phyloP scores from a whole-genome alignment of 306 rosid genomes.

The Prunus kanzakura region DNA sequence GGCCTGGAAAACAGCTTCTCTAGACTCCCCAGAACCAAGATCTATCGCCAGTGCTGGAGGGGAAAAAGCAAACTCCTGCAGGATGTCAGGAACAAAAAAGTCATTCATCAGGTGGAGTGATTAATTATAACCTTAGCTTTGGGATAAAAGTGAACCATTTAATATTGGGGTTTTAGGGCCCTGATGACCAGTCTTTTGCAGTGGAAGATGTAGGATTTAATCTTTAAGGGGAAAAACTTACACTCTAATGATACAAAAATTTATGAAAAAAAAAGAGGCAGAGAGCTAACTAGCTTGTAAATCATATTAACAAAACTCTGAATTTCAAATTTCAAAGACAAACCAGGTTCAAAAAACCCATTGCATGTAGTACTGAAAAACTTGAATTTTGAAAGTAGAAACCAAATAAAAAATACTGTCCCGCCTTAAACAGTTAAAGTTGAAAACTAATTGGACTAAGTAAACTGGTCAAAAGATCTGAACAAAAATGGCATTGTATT shows the following conservation, averaged over 20 bases:
- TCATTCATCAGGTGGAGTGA: slow-evolving; percentile 15
- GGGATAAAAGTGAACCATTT: neutral
- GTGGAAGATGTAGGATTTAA: neutral
- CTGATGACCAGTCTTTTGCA: neutral
- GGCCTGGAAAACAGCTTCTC: slow-evolving; percentile 82
- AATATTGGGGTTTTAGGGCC: neutral
- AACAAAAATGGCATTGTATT: neutral
- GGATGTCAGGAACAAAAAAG: neutral
- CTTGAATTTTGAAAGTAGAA: neutral
- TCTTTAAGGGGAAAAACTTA: neutral
- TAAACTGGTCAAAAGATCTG: neutral
- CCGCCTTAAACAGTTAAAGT: no score
- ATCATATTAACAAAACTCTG: neutral
- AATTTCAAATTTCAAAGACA: neutral
- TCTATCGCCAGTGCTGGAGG: slow-evolving; percentile 91
- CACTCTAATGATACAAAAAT: neutral
- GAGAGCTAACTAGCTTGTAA: neutral
- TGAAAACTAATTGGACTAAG: no score
- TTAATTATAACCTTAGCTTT: slow-evolving; percentile 19
- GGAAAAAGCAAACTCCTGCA: slow-evolving; percentile 87
- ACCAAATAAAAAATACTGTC: no score
- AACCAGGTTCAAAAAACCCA: neutral
- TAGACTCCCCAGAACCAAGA: slow-evolving; percentile 86
- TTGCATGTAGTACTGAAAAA: neutral
- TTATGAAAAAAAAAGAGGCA: neutral